Conservation (phyloP, 352 stramenopile genomes). For the Pythium rhizo-oryzae region DNA sequence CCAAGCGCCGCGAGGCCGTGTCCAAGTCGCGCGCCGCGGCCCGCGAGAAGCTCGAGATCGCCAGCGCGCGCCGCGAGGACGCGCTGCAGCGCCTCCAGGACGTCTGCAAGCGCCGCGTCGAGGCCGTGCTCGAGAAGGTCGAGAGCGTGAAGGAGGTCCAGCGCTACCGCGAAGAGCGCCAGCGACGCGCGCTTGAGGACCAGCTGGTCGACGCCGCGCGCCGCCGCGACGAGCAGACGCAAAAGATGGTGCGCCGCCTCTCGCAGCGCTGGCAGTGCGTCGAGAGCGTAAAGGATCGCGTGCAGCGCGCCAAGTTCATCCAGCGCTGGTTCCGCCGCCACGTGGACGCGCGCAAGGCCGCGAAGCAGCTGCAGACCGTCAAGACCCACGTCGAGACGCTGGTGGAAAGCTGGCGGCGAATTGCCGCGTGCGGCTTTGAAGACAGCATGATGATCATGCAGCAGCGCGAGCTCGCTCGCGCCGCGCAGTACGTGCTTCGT, state of each 20-base stretch:
- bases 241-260: slow-evolving; percentile 52
- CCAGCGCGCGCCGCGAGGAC: slow-evolving; percentile 46
- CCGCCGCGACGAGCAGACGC: slow-evolving; percentile 53
- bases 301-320: slow-evolving; percentile 68
- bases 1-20: slow-evolving; percentile 49
- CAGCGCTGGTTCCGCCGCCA: slow-evolving; percentile 73
- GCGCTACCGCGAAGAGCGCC: slow-evolving; percentile 38
- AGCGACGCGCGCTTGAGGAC: slow-evolving; percentile 40
- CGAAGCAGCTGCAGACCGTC: slow-evolving; percentile 37
- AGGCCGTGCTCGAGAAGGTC: slow-evolving; percentile 56
- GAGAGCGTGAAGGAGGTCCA: slow-evolving; percentile 50
- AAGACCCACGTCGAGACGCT: slow-evolving; percentile 42
- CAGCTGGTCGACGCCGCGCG: slow-evolving; percentile 56
- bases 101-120: slow-evolving; percentile 46
- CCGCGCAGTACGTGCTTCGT: slow-evolving; percentile 54
- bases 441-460: slow-evolving; percentile 69
- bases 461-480: slow-evolving; percentile 48
- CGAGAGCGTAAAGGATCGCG: slow-evolving; percentile 63
- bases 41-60: slow-evolving; percentile 51
- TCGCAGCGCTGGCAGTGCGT: slow-evolving; percentile 70
- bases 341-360: slow-evolving; percentile 46
- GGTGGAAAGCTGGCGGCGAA: slow-evolving; percentile 47
- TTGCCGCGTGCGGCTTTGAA: slow-evolving; percentile 48
- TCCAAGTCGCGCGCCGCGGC: slow-evolving; percentile 37
- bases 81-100: slow-evolving; percentile 47